Evolutionary conservation across 345 rosid genomes (phyloP), one percentile per base, ranked within the genome.

Genomic region (Brassica juncea): DNA sequence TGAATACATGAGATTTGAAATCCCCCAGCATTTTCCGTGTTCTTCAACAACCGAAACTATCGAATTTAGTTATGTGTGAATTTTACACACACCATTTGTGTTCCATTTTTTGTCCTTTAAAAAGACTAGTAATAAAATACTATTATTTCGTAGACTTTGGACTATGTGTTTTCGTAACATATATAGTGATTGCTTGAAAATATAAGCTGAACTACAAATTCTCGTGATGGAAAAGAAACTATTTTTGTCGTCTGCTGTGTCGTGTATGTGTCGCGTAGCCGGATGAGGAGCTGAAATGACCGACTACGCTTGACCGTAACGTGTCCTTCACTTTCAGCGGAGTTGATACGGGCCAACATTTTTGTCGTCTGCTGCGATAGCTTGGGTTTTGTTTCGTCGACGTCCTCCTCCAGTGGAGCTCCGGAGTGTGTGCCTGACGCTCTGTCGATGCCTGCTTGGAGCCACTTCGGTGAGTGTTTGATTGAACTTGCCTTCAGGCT

Each of bases 11-110:
- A 52, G 30, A 34, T 70, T 77, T 23, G 16, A 62, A 28, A 54
- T 19, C 31, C 23, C 8, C 39, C 6, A 52, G 61, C 77, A 66
- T 65, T 78, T 55, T 78, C 35, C 52, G 11, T 71, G 77, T 54
- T 54, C 59, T 54, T 78, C 77, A 72, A 78, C 81, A 57, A 78
- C 81, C 27, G 8, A 65, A 54, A 37, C 27, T 54, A 16, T 54
- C 4, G 1, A 49, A 28, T 66, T 71, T 65, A 19, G 31, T 39
- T 72, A 57, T 65, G 72, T 27, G 67, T 78, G 34, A 65, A 42
- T 77, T 71, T 61, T 35, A 16, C 47, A 64, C 76, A 78, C 72
- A 31, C 47, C 21, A 52, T 64, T 11, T 71, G 77, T 78, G 67
- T 78, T 77, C 32, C 66, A 35, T 3, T n/a, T 58, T 2, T 52